Conservation (phyloP, 1,139 yeast species). For the Yarrowia galli region DNA sequence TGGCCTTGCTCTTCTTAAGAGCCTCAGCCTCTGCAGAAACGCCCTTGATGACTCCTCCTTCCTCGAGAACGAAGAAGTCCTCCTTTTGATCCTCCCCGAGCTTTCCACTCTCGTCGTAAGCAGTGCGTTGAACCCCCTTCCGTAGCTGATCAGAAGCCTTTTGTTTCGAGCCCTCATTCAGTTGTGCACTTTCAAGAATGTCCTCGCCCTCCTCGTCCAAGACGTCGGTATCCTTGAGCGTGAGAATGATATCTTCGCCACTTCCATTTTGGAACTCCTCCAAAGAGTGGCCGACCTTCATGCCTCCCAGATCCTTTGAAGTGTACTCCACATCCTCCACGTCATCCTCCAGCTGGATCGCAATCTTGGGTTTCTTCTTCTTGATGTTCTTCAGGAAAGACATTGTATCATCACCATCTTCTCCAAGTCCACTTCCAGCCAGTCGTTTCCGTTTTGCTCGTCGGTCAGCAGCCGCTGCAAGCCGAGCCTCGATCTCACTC, state of each 20-base stretch:
- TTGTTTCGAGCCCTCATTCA: conserved; percentile 49
- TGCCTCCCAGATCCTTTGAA: conserved; percentile 51
- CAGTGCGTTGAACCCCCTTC: conserved; percentile 46
- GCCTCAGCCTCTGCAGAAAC: background rate
- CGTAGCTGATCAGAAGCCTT: conserved; percentile 39
- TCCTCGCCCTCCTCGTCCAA: conserved; percentile 60
- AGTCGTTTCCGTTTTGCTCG: conserved; percentile 40
- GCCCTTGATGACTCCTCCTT: conserved; percentile 28
- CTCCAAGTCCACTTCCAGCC: conserved; percentile 48
- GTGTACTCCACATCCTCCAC: conserved; percentile 43
- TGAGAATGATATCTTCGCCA: conserved; percentile 63
- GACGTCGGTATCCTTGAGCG: conserved; percentile 67
- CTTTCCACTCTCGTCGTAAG: conserved; percentile 40
- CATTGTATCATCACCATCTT: conserved; percentile 43
- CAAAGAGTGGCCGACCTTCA: conserved; percentile 58
- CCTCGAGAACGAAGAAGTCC: conserved; percentile 11
- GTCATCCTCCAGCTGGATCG: conserved; percentile 40
- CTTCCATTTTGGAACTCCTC: conserved; percentile 53
- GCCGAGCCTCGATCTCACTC: conserved; percentile 22
- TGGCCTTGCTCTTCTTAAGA: conserved; percentile 40
- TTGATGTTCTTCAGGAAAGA: conserved; percentile 43
- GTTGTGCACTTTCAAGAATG: conserved; percentile 57
- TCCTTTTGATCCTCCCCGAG: conserved; percentile 6
- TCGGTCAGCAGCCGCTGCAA: conserved; percentile 29
- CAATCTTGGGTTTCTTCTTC: conserved; percentile 39